phyloP scores from a whole-genome alignment of 2,329 filamentous ascomycete genomes.

The Ceratocystis albifundus region DNA sequence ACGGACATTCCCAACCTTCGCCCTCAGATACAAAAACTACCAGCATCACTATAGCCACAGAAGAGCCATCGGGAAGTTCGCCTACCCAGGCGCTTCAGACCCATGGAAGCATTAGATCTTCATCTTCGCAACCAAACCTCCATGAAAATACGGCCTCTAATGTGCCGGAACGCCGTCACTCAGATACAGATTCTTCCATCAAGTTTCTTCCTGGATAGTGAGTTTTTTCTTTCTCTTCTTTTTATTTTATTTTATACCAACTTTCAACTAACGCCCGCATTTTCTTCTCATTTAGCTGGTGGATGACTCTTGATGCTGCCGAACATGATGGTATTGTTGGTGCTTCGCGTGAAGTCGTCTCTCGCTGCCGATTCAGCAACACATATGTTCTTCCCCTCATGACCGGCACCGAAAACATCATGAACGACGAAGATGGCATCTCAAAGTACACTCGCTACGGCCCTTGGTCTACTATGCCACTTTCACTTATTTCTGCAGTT shows the following conservation, averaged over 20 bases:
- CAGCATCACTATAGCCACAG: neutral
- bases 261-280: slow-evolving; percentile 12
- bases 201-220: slow-evolving; percentile 41
- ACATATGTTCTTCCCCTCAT: slow-evolving; percentile 41
- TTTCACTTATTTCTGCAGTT: slow-evolving; percentile 39
- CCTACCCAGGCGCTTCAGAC: neutral
- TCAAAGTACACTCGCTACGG: slow-evolving; percentile 37
- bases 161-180: slow-evolving; percentile 26
- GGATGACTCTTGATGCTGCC: slow-evolving; percentile 46
- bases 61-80: neutral
- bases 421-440: slow-evolving; percentile 28
- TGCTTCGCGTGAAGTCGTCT: slow-evolving; percentile 35
- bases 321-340: slow-evolving; percentile 44
- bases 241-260: neutral
- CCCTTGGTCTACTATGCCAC: slow-evolving; percentile 36
- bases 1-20: neutral
- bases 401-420: slow-evolving; percentile 40
- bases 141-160: neutral
- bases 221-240: slow-evolving; percentile 23
- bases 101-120: neutral
- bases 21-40: neutral
- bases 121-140: slow-evolving; percentile 11
- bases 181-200: slow-evolving; percentile 34
- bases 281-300: slow-evolving; percentile 37
- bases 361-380: slow-evolving; percentile 36